These are phyloP conservation scores for Talaromyces funiculosus DNA, from an alignment of 2,329 filamentous ascomycete species.

Conservation along the genomic window DNA sequence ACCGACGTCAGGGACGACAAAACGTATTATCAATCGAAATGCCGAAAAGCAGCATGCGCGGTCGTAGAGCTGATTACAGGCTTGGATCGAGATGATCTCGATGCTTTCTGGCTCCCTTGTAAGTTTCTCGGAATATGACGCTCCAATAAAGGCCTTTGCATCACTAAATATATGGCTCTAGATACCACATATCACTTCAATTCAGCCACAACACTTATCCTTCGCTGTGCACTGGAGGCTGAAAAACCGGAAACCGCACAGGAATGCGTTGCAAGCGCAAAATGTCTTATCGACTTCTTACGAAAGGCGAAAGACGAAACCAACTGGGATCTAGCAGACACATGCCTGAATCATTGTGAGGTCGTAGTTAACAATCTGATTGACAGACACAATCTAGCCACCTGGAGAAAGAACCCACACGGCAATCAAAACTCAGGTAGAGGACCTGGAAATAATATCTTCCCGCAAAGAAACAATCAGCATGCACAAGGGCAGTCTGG, in stretches of 20 bases:
- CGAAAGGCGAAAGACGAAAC: slow-evolving; percentile 15
- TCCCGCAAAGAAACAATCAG: background rate
- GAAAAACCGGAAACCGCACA: slow-evolving; percentile 14
- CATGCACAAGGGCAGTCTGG: background rate
- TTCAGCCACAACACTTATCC: slow-evolving; percentile 19
- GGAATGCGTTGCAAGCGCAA: slow-evolving; percentile 15
- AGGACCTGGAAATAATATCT: background rate
- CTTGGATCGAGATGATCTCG: slow-evolving; percentile 19
- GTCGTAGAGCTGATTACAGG: slow-evolving; percentile 21
- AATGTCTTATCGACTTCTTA: slow-evolving; percentile 15
- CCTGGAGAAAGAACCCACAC: background rate
- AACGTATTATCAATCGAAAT: slow-evolving; percentile 18
- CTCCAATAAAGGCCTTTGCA: background rate
- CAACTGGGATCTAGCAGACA: slow-evolving; percentile 20
- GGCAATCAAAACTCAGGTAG: background rate
- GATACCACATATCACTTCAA: slow-evolving; percentile 27
- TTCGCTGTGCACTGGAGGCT: slow-evolving; percentile 18
- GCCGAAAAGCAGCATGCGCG: slow-evolving; percentile 21
- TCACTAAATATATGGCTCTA: slow-evolving; percentile 5
- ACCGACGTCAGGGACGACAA: slow-evolving; percentile 16
- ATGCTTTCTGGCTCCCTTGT: slow-evolving; percentile 28
- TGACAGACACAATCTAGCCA: slow-evolving; percentile 9
- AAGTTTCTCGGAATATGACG: slow-evolving; percentile 5
- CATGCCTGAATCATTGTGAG: slow-evolving; percentile 19
- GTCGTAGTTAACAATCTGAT: slow-evolving; percentile 16